These are phyloP conservation scores for Chenopodium suecicum DNA, from an alignment of 148 eudicot species.

Conservation along the genomic window DNA sequence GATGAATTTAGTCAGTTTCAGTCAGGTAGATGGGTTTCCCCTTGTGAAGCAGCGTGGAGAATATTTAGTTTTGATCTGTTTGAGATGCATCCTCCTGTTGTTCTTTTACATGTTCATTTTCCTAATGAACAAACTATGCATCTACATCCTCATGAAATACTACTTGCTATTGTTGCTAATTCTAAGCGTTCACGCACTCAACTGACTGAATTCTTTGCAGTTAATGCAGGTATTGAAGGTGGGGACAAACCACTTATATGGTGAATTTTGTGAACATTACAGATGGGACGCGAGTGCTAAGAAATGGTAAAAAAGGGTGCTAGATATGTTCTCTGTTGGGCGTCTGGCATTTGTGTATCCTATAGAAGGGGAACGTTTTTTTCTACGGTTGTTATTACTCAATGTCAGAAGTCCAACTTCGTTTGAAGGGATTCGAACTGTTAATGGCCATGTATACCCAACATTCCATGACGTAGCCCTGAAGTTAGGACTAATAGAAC, in stretches of 20 bases:
- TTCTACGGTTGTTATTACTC: background rate
- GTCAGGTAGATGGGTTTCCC: conserved; percentile 2
- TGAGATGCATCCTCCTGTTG: conserved; percentile 21
- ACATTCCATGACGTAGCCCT: background rate
- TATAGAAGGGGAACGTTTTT: conserved; percentile 2
- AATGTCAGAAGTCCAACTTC: conserved; percentile 1
- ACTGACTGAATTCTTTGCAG: background rate
- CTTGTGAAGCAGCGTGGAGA: conserved; percentile 20
- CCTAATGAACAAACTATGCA: background rate
- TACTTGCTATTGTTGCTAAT: no score
- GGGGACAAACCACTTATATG: background rate
- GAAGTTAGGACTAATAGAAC: background rate
- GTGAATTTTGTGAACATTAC: background rate
- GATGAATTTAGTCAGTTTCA: conserved; percentile 15
- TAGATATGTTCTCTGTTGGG: background rate
- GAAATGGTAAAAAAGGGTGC: no score
- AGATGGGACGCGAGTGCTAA: background rate
- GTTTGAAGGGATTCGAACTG: background rate
- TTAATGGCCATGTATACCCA: background rate
- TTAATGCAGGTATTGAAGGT: background rate
- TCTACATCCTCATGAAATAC: background rate
- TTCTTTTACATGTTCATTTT: background rate
- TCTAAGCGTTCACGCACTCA: background rate
- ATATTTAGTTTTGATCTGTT: conserved; percentile 6
- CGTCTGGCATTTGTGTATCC: background rate